Evolutionary conservation across 164 flowering plant species (phyloP), one percentile per base, ranked within the genome.

Genomic region (Hamamelis virginiana): DNA sequence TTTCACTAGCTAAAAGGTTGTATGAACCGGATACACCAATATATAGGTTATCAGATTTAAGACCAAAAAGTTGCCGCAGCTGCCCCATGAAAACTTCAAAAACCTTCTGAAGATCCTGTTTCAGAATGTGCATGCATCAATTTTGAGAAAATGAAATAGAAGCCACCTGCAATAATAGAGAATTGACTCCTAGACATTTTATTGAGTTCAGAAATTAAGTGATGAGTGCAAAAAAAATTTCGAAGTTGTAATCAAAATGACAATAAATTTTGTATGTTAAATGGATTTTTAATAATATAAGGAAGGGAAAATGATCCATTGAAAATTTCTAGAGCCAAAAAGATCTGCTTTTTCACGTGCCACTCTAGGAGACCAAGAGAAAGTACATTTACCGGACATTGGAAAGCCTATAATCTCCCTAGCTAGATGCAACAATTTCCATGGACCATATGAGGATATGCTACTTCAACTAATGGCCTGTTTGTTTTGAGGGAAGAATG

Each of bases 11-110:
- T 73, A 92, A 80, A 59, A 89, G 75, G 56, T 43, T 76, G 47
- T 71, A 78, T 47, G 76, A 74, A 67, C 81, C 95, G 26, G 79
- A 82, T 41, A 62, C 74, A 60, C 86, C 87, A 75, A 60, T 64
- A 67, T 78, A 80, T 12, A 65, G 27, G 69, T 76, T 79, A 73
- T 82, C 76, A 58, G 99, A 92, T 44, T 84, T 84, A 64, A 95
- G 85, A 69, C 97, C 97, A 78, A 92, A 85, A 60, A 92, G 94
- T 76, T 88, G 92, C 46, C 97, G 89, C 64, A 95, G 71, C 78
- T 95, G 99, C 53, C 97, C 97, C 80, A 87, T 63, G 81, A 90
- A 87, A 74, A 90, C 87, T 74, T 85, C 84, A 78, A 88, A 81
- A 63, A 90, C 66, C 59, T 77, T 78, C 73, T 80, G 76, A 64